phyloP scores from a whole-genome alignment of 805 yeast genomes.

The Zygoascus biomembranicola region DNA sequence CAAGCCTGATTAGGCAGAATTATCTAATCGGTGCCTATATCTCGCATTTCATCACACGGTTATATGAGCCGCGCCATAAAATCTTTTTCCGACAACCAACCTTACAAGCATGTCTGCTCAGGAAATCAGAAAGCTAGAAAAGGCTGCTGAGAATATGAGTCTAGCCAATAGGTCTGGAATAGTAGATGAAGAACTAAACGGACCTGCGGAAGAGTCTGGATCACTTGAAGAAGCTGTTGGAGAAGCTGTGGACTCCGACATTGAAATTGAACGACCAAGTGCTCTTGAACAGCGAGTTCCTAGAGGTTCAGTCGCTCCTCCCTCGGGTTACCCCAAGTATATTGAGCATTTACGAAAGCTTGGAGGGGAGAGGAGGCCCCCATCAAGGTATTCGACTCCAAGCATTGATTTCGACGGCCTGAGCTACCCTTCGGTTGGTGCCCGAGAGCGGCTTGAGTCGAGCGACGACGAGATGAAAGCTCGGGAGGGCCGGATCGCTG shows the following conservation, averaged over 20 bases:
- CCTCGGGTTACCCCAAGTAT: conserved; percentile 19
- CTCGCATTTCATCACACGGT: not conserved
- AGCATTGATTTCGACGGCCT: conserved; percentile 87
- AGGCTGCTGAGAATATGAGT: not conserved
- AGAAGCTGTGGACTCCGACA: not conserved
- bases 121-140: not conserved
- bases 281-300: conserved; percentile 10
- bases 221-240: not conserved
- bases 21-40: not conserved
- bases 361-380: conserved; percentile 32
- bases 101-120: not conserved
- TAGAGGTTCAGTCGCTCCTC: conserved; percentile 11
- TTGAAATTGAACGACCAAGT: not conserved
- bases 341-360: conserved; percentile 15
- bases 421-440: conserved; percentile 90
- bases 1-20: not conserved
- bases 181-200: not conserved
- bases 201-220: not conserved
- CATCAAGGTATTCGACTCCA: conserved; percentile 78
- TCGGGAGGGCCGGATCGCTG: conserved; percentile 71
- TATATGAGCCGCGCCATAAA: not conserved
- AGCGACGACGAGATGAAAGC: conserved; percentile 53
- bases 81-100: not conserved
- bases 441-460: conserved; percentile 67
- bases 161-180: not conserved